Conservation (phyloP, 2,329 filamentous ascomycete genomes). For the Alternaria triticina region DNA sequence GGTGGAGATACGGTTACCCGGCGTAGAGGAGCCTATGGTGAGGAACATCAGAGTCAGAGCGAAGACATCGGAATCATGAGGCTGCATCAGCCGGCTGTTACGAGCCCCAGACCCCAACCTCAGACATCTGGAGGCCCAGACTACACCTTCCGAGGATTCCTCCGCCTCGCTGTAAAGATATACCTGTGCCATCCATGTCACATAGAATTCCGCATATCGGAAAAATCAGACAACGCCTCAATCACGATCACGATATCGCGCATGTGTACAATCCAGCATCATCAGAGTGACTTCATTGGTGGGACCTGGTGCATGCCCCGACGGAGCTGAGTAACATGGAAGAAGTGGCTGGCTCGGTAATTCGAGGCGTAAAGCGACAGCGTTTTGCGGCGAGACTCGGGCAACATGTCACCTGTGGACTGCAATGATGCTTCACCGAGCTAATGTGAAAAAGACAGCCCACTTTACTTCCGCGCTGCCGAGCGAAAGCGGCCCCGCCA, state of each 20-base stretch:
- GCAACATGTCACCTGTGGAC: constrained; percentile 18
- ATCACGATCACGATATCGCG: constrained; percentile 23
- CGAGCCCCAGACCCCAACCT: constrained; percentile 13
- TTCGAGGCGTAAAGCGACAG: constrained; percentile 24
- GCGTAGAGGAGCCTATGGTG: constrained; percentile 48
- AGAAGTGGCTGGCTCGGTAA: constrained; percentile 29
- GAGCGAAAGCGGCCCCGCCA: constrained; percentile 37
- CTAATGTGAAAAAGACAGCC: constrained; percentile 17
- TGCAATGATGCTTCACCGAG: constrained; percentile 8
- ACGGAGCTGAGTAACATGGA: constrained; percentile 5
- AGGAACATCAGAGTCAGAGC: constrained; percentile 43
- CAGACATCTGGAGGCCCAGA: not conserved
- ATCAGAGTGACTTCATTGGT: constrained; percentile 25
- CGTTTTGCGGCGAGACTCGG: constrained; percentile 44
- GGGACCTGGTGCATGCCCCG: constrained; percentile 11
- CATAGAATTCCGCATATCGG: constrained; percentile 23
- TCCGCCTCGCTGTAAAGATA: constrained; percentile 34
- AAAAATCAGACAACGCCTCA: constrained; percentile 24
- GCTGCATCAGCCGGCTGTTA: not conserved
- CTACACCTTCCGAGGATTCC: constrained; percentile 1
- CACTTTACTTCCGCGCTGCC: constrained; percentile 25
- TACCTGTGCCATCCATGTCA: constrained; percentile 32
- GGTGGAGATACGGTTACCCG: constrained; percentile 59
- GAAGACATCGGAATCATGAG: constrained; percentile 31
- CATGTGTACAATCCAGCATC: not conserved